phyloP scores from a whole-genome alignment of 208 protist genomes.

The Trypanosoma cruzi region DNA sequence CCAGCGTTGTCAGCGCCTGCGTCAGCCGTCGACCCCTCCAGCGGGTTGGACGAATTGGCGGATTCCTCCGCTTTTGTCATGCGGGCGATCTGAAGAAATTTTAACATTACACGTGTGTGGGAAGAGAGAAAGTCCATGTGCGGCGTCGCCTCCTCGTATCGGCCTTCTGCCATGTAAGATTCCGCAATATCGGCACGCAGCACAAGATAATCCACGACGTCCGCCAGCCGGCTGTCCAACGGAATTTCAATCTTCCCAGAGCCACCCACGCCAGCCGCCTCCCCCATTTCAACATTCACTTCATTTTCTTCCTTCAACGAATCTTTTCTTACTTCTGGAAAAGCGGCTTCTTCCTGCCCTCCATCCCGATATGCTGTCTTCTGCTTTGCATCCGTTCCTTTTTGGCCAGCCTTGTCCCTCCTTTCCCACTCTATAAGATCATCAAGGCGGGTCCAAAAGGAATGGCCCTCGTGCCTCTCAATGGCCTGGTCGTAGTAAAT shows the following conservation, averaged over 20 bases:
- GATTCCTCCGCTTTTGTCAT: not conserved
- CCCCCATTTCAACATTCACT: slow-evolving; percentile 1
- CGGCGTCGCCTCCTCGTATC: slow-evolving; percentile 17
- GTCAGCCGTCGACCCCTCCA: not conserved
- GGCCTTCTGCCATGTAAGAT: slow-evolving; percentile 27
- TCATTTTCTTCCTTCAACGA: slow-evolving; percentile 2
- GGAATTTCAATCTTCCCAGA: slow-evolving; percentile 26
- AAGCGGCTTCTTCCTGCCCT: not conserved
- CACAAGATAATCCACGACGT: slow-evolving; percentile 37
- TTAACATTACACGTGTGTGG: slow-evolving; percentile 12
- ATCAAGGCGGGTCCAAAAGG: slow-evolving; percentile 34
- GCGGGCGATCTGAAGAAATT: slow-evolving; percentile 11
- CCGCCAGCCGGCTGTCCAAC: slow-evolving; percentile 30
- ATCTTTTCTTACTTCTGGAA: slow-evolving; percentile 1
- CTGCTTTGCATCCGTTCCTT: slow-evolving; percentile 22
- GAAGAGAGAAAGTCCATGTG: slow-evolving; percentile 23
- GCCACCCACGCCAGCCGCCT: slow-evolving; percentile 5
- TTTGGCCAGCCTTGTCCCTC: slow-evolving; percentile 9
- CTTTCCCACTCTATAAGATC: slow-evolving; percentile 13
- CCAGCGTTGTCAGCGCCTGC: not conserved
- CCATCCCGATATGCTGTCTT: not conserved
- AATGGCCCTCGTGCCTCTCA: slow-evolving; percentile 36
- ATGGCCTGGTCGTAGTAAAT: slow-evolving; percentile 50
- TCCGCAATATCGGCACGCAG: slow-evolving; percentile 33
- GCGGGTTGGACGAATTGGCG: too few relatives aligned